Evolutionary conservation across 2,329 filamentous ascomycete genomes (phyloP).

Genomic region (Biscogniauxia sp.): DNA sequence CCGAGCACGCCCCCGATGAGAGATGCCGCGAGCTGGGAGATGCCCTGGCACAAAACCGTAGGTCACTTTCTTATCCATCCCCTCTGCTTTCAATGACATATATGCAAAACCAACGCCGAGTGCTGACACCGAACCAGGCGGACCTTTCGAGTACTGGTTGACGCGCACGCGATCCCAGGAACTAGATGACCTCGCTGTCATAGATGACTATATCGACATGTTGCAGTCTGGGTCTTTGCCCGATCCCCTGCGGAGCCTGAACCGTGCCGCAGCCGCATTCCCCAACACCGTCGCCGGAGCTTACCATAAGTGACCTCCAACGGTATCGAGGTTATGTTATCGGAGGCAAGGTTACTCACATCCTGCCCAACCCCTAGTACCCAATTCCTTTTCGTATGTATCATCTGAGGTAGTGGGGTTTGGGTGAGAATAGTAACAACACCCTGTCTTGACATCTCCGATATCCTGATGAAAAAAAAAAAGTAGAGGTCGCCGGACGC

Average conservation of each 20-base stretch:
- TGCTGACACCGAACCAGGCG: slow-evolving; percentile 27
- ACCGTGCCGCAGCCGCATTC: slow-evolving; percentile 35
- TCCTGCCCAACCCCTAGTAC: too few species aligned
- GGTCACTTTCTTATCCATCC: slow-evolving; percentile 18
- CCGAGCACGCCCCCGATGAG: slow-evolving; percentile 41
- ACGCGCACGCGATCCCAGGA: slow-evolving; percentile 39
- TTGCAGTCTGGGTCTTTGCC: slow-evolving; percentile 39
- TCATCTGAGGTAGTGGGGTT: too few species aligned
- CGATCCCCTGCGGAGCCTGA: slow-evolving; percentile 33
- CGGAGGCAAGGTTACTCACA: background rate
- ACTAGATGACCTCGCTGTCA: slow-evolving; percentile 31
- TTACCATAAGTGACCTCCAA: background rate
- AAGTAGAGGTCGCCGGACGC: background rate
- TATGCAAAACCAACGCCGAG: too few species aligned
- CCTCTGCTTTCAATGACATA: background rate
- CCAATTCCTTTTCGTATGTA: background rate
- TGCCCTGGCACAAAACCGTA: slow-evolving; percentile 41
- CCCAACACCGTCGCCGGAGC: slow-evolving; percentile 26
- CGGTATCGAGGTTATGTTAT: background rate
- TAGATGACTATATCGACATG: slow-evolving; percentile 36
- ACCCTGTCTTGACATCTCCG: background rate
- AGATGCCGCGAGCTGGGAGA: slow-evolving; percentile 43
- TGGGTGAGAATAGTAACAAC: too few species aligned
- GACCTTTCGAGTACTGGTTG: slow-evolving; percentile 49
- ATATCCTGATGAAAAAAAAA: background rate